phyloP scores from a whole-genome alignment of 495 filamentous ascomycete species.

The Penicillium samsonianum region DNA sequence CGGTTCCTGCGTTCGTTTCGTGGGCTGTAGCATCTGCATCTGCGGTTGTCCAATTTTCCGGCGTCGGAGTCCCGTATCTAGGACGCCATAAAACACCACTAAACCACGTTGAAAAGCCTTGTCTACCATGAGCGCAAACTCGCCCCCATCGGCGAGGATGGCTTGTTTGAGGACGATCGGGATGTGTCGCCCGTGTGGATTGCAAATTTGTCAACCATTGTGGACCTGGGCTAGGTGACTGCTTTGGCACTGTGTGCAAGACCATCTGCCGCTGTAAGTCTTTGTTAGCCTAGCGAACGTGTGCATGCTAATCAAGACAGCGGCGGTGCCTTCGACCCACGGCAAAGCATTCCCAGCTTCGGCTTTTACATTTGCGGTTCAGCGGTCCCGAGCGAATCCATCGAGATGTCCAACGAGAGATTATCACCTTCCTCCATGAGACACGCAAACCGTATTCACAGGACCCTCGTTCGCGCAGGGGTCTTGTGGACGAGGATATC shows the following conservation, averaged over 20 bases:
- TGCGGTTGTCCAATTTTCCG: conserved; percentile 12
- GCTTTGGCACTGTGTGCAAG: conserved; percentile 9
- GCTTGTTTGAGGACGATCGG: conserved; percentile 9
- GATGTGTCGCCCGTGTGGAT: conserved; percentile 9
- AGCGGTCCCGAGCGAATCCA: conserved; percentile 3
- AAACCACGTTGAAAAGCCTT: conserved; percentile 10
- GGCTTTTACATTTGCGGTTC: neutral
- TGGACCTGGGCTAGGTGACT: conserved; percentile 1
- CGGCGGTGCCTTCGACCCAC: neutral
- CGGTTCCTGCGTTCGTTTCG: neutral
- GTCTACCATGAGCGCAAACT: conserved; percentile 15
- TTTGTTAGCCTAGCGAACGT: neutral
- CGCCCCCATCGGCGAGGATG: conserved; percentile 5
- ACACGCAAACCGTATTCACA: neutral
- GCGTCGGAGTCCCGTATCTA: neutral
- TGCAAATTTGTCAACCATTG: neutral
- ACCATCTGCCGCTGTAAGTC: neutral
- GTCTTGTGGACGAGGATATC: neutral
- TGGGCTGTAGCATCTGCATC: conserved; percentile 5
- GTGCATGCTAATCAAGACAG: neutral
- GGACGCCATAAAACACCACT: conserved; percentile 1
- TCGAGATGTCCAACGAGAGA: neutral
- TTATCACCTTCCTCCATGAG: neutral
- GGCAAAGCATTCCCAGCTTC: neutral
- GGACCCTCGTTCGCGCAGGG: neutral